Base-by-base conservation (phyloP, 352 stramenopile genomes). In the Phytophthora tubulina region DNA sequence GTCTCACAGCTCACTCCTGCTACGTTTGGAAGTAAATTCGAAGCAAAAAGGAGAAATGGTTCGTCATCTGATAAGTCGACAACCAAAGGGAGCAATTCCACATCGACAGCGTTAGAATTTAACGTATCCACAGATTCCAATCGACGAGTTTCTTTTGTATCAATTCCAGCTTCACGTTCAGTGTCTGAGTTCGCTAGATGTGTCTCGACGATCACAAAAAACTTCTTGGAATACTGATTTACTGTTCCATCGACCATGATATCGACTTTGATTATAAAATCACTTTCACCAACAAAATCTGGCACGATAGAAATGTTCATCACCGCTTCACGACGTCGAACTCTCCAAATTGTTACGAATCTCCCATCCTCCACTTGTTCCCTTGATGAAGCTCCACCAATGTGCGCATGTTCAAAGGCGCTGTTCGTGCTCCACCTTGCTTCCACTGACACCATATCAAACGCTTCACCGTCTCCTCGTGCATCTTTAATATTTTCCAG, bases 311-410 rank as follows among this genome's bases (percentile, higher is more conserved):
- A 57, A 39, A 81, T 9, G 6, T 55, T 58, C 13, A 76, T 17
- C 33, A 69, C 31, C 35, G 71, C 42, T 7, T 66, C 38, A 42
- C 33, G 48, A 49, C 48, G 39, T 13, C 67, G 67, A 5, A 81
- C 49, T 53, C 71, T 71, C 74, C 74, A 81, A 42, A 44, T 32
- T 4, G 58, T 79, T n/a, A 74, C 32, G 3, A 35, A 14, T 7
- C 31, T 51, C 2, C 52, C 61, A 42, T 64, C 27, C n/a, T 53
- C 27, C 17, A 53, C 15, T 38, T 50, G 38, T 55, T 53, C 6
- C 13, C 32, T 48, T 6, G 66, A 63, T 5, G 71, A 74, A 31
- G 49, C 39, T 14, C 67, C 56, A 51, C 42, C 53, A 42, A 81
- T 77, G 35, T 15, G 21, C 31, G 54, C 66, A 13, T 68, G 42